Evolutionary conservation across 2,329 filamentous ascomycete species (phyloP), one percentile per base, ranked within the genome.

Genomic region (Paecilomyces sp.): DNA sequence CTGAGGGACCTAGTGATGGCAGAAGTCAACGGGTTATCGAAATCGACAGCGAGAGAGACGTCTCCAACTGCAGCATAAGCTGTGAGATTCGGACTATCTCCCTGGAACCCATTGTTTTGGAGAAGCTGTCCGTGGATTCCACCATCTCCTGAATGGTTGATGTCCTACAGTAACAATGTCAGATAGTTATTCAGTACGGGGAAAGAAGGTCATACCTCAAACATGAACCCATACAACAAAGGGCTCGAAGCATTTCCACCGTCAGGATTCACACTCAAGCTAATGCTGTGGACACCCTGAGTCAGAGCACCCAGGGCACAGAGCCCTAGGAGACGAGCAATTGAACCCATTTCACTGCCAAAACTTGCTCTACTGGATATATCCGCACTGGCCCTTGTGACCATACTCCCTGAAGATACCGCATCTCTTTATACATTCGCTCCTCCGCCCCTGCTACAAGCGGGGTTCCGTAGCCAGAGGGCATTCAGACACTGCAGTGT

Each of bases 41-140:
- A 74, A 63, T 82, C 76, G 36, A 86, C 72, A 36, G 80, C 74
- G 30, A 85, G 70, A 12, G 66, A 67, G 9, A 79, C 77, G 30
- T 71, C 74, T 56, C 78, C 77, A 55, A 82, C 62, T 1, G 79
- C 63, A 15, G 70, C 71, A 79, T 80, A 84, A 15, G 72, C 77
- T n/a, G 74, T 72, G 2, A 84, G 73, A 3, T 75, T 77, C 47
- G 72, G 79, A 15, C 67, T 64, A 22, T 74, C 72, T 31, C 77
- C 79, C 71, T 91, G 88, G 67, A 91, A 90, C 11, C 87, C 88
- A 55, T 87, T 82, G 72, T 91, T 91, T 57, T 81, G 82, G 59
- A 91, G 83, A 59, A 91, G 72, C 68, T 91, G 87, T 55, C 85
- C 88, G 68, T 91, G 90, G 62, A 90, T 83, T 4, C 88, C 88